Base-by-base conservation (phyloP, 345 rosid genomes). In the Eutrema japonicum region DNA sequence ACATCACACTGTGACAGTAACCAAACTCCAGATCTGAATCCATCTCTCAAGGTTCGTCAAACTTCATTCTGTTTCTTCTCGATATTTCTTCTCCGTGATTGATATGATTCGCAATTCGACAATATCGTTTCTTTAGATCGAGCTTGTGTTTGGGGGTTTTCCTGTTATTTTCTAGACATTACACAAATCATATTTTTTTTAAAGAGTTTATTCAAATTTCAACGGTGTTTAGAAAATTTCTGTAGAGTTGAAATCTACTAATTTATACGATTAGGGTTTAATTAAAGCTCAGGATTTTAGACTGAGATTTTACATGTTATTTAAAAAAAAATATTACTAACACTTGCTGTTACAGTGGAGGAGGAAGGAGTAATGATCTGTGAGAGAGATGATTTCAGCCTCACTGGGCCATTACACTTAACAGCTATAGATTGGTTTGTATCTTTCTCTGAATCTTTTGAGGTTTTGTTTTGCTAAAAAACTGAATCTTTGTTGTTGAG, bases 371-470 rank as follows among this genome's bases (percentile, higher is more conserved):
- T 63, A 8, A 85, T 85, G 89, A 85, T 82, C 18, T 83, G 90
- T 36, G 89, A 89, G 69, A 87, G 86, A 82, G 94, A 92, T 69
- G 78, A 70, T 32, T 89, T 92, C 70, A 77, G 82, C 72, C 81
- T 83, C 70, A 74, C 85, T 49, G 96, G 97, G 10, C 96, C 97
- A 18, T 81, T 83, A 53, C 84, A 89, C 81, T 76, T 92, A 12
- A 80, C 89, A 57, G 9, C 77, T 43, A 10, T 92, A 57, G 92
- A 92, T 79, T 92, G 96, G 96, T 92, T 52, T 62, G 60, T 4
- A 48, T 68, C 30, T 74, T 32, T 42, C 50, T 58, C 18, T 37
- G 8, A 12, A 18, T 37, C 32, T 36, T n/a, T 49, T 22, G 0
- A 13, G 13, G 7, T 38, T 50, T 40, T 61, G 33, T 52, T 71